phyloP scores from a whole-genome alignment of 805 yeast genomes.

The Komagataella phaffii region DNA sequence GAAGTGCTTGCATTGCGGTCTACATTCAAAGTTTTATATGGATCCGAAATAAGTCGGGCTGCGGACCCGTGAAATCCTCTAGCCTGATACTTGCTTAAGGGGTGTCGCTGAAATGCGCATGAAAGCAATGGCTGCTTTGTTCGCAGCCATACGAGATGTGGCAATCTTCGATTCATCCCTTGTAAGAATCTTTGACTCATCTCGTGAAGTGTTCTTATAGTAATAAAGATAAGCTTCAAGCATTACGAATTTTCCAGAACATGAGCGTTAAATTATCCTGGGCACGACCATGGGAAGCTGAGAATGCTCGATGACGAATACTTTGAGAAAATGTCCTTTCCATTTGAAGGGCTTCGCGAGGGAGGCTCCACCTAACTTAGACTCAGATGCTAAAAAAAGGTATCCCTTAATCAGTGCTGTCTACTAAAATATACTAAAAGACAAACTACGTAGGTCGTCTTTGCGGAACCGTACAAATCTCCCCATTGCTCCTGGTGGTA shows the following conservation, averaged over 20 bases:
- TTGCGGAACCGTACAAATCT: background rate
- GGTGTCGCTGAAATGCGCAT: background rate
- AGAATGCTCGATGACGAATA: no score
- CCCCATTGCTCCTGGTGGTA: background rate
- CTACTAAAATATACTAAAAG: background rate
- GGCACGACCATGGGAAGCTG: background rate
- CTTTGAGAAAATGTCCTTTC: no score
- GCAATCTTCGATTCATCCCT: background rate
- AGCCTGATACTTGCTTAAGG: background rate
- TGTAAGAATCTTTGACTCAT: background rate
- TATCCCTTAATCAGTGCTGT: no score
- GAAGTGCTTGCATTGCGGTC: constrained; percentile 53
- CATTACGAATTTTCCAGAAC: background rate
- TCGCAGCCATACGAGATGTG: background rate
- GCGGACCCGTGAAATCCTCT: background rate
- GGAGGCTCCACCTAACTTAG: background rate
- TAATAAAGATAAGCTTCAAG: background rate
- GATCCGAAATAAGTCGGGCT: constrained; percentile 36
- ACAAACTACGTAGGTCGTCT: background rate
- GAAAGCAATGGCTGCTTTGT: background rate
- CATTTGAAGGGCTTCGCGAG: background rate
- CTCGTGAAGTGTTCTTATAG: background rate
- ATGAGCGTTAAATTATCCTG: background rate
- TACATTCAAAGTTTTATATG: constrained; percentile 77
- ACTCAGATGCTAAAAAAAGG: background rate